Evolutionary conservation across 2,329 filamentous ascomycete species (phyloP).

Genomic region (Trichoderma sp.): DNA sequence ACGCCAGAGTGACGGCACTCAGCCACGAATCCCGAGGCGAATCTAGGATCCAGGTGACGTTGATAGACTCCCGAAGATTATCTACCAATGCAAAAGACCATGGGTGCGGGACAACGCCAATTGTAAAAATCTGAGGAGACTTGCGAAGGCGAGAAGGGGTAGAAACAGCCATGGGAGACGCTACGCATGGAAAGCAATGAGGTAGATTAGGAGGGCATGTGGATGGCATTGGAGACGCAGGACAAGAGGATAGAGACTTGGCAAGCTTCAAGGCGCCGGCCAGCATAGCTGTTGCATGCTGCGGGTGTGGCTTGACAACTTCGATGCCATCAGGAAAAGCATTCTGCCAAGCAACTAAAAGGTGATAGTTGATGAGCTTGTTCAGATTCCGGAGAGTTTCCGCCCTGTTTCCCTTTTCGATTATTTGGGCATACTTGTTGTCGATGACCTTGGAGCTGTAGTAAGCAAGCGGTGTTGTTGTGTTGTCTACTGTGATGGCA

Average conservation of each 20-base stretch:
- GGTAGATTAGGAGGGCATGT: slow-evolving; percentile 82
- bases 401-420: slow-evolving; percentile 52
- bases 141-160: slow-evolving; percentile 71
- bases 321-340: slow-evolving; percentile 74
- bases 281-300: slow-evolving; percentile 73
- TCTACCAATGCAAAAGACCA: slow-evolving; percentile 76
- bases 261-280: slow-evolving; percentile 72
- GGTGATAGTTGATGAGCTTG: slow-evolving; percentile 77
- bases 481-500: slow-evolving; percentile 64
- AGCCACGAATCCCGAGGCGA: slow-evolving; percentile 81
- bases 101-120: slow-evolving; percentile 88
- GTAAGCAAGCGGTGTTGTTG: slow-evolving; percentile 70
- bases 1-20: slow-evolving; percentile 65
- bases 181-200: slow-evolving; percentile 71
- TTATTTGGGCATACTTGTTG: slow-evolving; percentile 67
- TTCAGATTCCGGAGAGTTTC: slow-evolving; percentile 67
- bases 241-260: slow-evolving; percentile 72
- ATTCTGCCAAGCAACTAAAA: slow-evolving; percentile 84
- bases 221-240: slow-evolving; percentile 68
- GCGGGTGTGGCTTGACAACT: slow-evolving; percentile 75
- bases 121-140: slow-evolving; percentile 70
- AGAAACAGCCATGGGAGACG: slow-evolving; percentile 65
- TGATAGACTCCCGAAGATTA: slow-evolving; percentile 61
- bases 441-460: slow-evolving; percentile 68
- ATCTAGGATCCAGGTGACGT: slow-evolving; percentile 65